Percentiles rank a stretch among this genome's conserved stretches.
Conservation (phyloP, 371 early-diverging fungal species). For the Lichtheimia corymbifera region DNA sequence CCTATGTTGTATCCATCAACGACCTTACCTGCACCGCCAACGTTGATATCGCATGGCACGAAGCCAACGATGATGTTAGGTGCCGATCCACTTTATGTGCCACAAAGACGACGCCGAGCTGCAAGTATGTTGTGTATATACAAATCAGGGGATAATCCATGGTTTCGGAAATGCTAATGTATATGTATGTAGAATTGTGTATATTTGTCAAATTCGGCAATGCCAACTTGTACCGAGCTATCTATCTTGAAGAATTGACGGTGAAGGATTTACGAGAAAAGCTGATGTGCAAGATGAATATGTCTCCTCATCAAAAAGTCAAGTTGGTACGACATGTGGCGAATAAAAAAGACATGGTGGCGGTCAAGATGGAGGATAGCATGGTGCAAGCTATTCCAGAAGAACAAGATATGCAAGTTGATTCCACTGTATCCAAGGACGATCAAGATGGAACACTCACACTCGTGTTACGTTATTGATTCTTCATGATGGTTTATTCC, state of each 20-base stretch:
- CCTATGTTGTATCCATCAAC: background rate
- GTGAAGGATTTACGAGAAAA: slow-evolving; percentile 37
- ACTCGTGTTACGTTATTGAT: slow-evolving; percentile 47
- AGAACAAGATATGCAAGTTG: slow-evolving; percentile 54
- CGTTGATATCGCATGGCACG: slow-evolving; percentile 6
- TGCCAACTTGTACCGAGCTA: slow-evolving; percentile 38
- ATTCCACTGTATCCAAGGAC: slow-evolving; percentile 35
- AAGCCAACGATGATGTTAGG: slow-evolving; percentile 6
- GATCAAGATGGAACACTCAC: slow-evolving; percentile 34
- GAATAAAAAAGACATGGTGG: slow-evolving; percentile 30
- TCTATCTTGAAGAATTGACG: slow-evolving; percentile 55
- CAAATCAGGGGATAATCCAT: background rate
- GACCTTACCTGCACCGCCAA: slow-evolving; percentile 18
- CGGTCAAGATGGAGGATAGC: slow-evolving; percentile 49
- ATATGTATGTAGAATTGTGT: slow-evolving; percentile 35
- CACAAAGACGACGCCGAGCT: slow-evolving; percentile 27
- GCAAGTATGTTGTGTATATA: slow-evolving; percentile 27
- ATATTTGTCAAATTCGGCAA: slow-evolving; percentile 48
- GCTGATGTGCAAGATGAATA: slow-evolving; percentile 40
- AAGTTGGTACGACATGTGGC: slow-evolving; percentile 39
- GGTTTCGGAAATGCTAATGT: background rate
- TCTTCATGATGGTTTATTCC: too few relatives aligned
- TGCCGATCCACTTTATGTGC: slow-evolving; percentile 38
- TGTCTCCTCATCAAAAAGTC: slow-evolving; percentile 11
- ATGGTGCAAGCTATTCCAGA: slow-evolving; percentile 53